Conservation (phyloP, 306 rosid genomes). For the Rosa rugosa region DNA sequence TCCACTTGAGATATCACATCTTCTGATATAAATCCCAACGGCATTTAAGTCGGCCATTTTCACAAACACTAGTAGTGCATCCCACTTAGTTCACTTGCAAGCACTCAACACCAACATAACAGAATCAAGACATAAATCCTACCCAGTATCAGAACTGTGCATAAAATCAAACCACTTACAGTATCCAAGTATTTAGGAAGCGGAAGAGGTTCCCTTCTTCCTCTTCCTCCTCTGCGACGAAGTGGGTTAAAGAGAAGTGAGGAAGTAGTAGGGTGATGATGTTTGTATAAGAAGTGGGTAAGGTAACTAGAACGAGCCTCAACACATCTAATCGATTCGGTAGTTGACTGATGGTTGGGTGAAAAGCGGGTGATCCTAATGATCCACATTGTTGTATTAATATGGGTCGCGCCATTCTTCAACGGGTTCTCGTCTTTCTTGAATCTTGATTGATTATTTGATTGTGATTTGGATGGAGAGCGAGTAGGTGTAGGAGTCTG, state of each 20-base stretch:
- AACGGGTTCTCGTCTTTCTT: neutral
- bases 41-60: neutral
- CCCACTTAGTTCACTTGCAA: neutral
- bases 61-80: neutral
- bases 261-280: neutral
- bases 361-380: slow-evolving; percentile 28
- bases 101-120: neutral
- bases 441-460: neutral
- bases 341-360: slow-evolving; percentile 56
- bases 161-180: slow-evolving; percentile 26
- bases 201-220: slow-evolving; percentile 11
- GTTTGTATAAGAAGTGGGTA: slow-evolving; percentile 10
- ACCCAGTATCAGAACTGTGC: neutral
- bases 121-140: neutral
- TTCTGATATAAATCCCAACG: neutral
- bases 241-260: slow-evolving; percentile 14
- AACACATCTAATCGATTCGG: slow-evolving; percentile 25
- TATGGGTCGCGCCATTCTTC: slow-evolving; percentile 19
- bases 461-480: neutral
- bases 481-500: neutral
- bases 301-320: neutral
- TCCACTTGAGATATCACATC: neutral
- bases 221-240: slow-evolving; percentile 3
- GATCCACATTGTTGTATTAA: slow-evolving; percentile 1
- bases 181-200: slow-evolving; percentile 3